phyloP scores from a whole-genome alignment of 768 basidiomycete genomes.

The Russula compacta region DNA sequence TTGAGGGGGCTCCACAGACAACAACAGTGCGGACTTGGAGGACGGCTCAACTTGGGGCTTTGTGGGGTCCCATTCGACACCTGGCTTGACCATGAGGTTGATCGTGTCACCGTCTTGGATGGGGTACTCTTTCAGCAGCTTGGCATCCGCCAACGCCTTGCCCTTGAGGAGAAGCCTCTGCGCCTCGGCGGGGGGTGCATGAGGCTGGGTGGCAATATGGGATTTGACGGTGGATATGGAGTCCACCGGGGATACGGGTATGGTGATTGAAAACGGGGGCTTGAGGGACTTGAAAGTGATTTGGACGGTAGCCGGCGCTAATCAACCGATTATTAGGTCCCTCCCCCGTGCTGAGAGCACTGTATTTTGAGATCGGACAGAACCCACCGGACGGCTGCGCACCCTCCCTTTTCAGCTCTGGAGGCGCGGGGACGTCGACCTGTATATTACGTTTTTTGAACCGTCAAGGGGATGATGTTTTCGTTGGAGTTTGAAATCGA shows the following conservation, averaged over 20 bases:
- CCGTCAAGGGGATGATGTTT: background rate
- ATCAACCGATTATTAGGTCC: background rate
- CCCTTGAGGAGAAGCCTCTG: conserved; percentile 90
- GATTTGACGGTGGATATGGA: conserved; percentile 73
- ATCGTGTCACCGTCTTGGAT: conserved; percentile 73
- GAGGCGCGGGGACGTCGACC: conserved; percentile 54
- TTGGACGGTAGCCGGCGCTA: conserved; percentile 37
- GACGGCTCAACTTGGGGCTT: conserved; percentile 27
- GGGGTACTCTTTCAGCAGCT: conserved; percentile 85
- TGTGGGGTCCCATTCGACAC: conserved; percentile 54
- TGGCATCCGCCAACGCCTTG: conserved; percentile 83
- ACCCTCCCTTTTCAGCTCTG: conserved; percentile 36
- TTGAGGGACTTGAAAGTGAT: conserved; percentile 90
- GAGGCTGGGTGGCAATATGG: conserved; percentile 54
- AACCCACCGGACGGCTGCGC: conserved; percentile 28
- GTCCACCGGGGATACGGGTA: conserved; percentile 73
- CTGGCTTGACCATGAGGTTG: conserved; percentile 81
- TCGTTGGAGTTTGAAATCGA: conserved; percentile 11
- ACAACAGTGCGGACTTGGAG: conserved; percentile 3
- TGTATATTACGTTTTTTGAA: conserved; percentile 22
- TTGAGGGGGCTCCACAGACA: conserved; percentile 1
- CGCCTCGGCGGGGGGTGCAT: conserved; percentile 67
- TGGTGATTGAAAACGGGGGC: conserved; percentile 65
- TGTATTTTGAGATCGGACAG: background rate
- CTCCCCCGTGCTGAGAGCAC: background rate